Evolutionary conservation across 164 flowering plant species (phyloP).

Genomic region (Akebia trifoliata): DNA sequence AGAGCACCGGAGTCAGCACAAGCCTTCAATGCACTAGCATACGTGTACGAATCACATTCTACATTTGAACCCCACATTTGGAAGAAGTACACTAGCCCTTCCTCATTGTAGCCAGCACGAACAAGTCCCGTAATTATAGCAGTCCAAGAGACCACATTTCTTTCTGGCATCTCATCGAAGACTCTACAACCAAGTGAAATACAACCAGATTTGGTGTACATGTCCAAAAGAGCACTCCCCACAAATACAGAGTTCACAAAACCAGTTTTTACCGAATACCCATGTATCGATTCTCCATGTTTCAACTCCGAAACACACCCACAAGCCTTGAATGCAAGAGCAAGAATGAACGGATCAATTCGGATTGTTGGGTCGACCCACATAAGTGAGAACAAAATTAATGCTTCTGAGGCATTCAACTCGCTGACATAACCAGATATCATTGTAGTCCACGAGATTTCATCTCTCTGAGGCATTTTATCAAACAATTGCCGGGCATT

Average conservation of each 20-base stretch:
- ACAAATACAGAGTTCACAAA: conserved; percentile 68
- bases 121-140: conserved; percentile 78
- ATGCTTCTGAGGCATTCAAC: conserved; percentile 40
- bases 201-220: conserved; percentile 55
- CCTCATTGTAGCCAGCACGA: conserved; percentile 39
- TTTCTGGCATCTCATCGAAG: conserved; percentile 67
- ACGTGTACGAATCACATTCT: conserved; percentile 52
- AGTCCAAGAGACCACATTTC: conserved; percentile 86
- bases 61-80: conserved; percentile 59
- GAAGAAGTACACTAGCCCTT: conserved; percentile 46
- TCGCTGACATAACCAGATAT: conserved; percentile 60
- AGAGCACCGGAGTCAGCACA: conserved; percentile 55
- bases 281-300: conserved; percentile 56
- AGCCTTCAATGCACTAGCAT: conserved; percentile 75
- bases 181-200: conserved; percentile 41
- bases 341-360: conserved; percentile 59
- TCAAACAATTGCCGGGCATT: conserved; percentile 72
- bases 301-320: conserved; percentile 32
- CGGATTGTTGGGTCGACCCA: conserved; percentile 33
- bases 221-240: conserved; percentile 73
- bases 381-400: conserved; percentile 49
- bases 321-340: conserved; percentile 72
- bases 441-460: conserved; percentile 65
- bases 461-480: conserved; percentile 64
- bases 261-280: conserved; percentile 56